A percentile compares a stretch with the other conserved stretches of the same genome.
phyloP scores from a whole-genome alignment of 1,139 yeast genomes.

The Magnusiomyces sp. region DNA sequence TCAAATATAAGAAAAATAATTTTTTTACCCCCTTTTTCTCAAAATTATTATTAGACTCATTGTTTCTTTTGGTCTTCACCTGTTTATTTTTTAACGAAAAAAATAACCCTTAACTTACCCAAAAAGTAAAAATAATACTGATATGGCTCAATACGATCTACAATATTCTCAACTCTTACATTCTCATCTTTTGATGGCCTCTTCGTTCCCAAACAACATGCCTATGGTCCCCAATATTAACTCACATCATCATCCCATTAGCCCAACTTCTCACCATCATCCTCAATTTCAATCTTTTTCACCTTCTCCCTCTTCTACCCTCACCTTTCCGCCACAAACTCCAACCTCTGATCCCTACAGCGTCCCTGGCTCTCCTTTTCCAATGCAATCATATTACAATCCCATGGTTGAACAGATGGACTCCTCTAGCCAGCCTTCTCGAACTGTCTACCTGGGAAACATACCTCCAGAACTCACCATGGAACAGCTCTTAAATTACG shows the following conservation, averaged over 20 bases:
- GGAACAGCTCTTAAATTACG: constrained; percentile 78
- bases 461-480: constrained; percentile 76
- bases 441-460: constrained; percentile 88
- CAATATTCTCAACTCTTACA: constrained; percentile 54
- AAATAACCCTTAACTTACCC: too few relatives aligned
- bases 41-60: too few relatives aligned
- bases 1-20: too few relatives aligned
- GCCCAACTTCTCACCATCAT: neutral
- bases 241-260: too few relatives aligned
- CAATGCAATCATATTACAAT: constrained; percentile 18
- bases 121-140: too few relatives aligned
- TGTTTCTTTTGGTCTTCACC: too few relatives aligned
- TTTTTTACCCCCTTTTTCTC: too few relatives aligned
- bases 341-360: neutral
- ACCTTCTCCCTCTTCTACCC: constrained; percentile 4
- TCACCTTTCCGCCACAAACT: constrained; percentile 3
- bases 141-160: constrained; percentile 23
- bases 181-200: constrained; percentile 54
- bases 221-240: constrained; percentile 22
- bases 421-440: constrained; percentile 23
- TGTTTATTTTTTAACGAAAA: too few relatives aligned
- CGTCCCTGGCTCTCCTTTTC: constrained; percentile 13
- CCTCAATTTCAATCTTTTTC: constrained; percentile 1
- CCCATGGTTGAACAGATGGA: constrained; percentile 13
- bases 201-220: constrained; percentile 47